Evolutionary conservation across 805 yeast genomes (phyloP).

Genomic region (Myxozyma nipponensis): DNA sequence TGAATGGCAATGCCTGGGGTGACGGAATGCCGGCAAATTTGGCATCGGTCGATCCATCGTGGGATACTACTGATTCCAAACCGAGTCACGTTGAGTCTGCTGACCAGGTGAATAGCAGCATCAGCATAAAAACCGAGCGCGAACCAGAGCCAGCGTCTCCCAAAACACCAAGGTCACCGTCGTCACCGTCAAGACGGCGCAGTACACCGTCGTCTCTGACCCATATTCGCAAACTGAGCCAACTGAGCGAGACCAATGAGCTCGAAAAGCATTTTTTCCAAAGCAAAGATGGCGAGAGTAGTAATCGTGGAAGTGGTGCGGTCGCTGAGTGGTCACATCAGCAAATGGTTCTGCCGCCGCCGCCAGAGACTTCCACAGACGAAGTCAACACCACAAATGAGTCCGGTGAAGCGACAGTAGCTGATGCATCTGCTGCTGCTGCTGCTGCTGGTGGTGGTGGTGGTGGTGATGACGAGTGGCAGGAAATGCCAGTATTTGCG

Average conservation of each 20-base stretch:
- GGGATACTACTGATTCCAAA: too few relatives aligned
- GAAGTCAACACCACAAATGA: not conserved
- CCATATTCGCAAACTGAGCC: not conserved
- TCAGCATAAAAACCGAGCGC: too few relatives aligned
- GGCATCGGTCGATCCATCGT: too few relatives aligned
- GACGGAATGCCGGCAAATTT: too few relatives aligned
- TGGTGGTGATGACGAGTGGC: conserved; percentile 54
- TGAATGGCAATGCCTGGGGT: too few relatives aligned
- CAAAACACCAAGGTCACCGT: too few relatives aligned
- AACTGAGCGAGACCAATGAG: conserved; percentile 3
- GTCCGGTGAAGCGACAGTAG: not conserved
- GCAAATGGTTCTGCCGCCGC: conserved; percentile 15
- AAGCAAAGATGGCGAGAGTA: conserved; percentile 3
- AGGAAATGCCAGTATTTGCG: conserved; percentile 79
- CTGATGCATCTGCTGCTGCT: too few relatives aligned
- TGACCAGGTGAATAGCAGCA: too few relatives aligned
- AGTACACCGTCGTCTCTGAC: not conserved
- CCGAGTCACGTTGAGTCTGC: too few relatives aligned
- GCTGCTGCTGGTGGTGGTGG: not conserved
- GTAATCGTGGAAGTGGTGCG: not conserved
- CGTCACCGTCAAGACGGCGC: not conserved
- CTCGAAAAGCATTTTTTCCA: conserved; percentile 24
- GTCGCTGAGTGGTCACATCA: conserved; percentile 26
- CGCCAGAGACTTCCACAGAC: not conserved
- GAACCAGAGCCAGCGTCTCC: too few relatives aligned